Conservation (phyloP, 305 asterid genomes). For the Fraxinus sp. region DNA sequence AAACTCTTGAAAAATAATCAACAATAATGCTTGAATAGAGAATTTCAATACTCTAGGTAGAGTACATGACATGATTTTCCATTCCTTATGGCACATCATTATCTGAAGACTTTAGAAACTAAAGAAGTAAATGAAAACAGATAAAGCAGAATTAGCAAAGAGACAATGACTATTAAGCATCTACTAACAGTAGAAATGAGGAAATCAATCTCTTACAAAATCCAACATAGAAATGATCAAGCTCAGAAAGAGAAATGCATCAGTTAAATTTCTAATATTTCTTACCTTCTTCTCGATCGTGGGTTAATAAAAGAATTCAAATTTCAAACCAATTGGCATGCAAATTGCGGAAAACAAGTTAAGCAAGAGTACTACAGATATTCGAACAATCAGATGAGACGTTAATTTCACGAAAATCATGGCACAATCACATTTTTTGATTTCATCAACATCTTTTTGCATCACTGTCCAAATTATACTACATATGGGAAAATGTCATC, state of each 20-base stretch:
- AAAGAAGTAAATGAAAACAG: background rate
- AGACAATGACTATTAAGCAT: background rate
- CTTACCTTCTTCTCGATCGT: background rate
- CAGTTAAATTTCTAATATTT: background rate
- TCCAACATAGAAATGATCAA: background rate
- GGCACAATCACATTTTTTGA: too few relatives aligned
- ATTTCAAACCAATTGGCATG: too few relatives aligned
- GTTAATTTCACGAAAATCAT: too few relatives aligned
- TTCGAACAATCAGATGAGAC: too few relatives aligned
- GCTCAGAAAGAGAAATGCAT: background rate
- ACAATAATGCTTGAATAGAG: background rate
- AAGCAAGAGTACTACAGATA: too few relatives aligned
- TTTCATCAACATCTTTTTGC: too few relatives aligned
- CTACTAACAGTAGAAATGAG: background rate
- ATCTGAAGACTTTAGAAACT: background rate
- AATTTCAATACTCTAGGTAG: background rate
- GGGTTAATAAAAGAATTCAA: too few relatives aligned
- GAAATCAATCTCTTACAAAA: background rate
- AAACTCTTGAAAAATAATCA: background rate
- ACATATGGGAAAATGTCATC: too few relatives aligned
- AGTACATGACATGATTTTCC: background rate
- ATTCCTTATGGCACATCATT: background rate
- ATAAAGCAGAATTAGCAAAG: too few relatives aligned
- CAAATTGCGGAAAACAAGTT: too few relatives aligned
- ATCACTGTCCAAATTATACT: too few relatives aligned